Percentiles rank a stretch among this genome's conserved stretches.
phyloP scores from a whole-genome alignment of 2,329 filamentous ascomycete species.

The Colletotrichum sp. region DNA sequence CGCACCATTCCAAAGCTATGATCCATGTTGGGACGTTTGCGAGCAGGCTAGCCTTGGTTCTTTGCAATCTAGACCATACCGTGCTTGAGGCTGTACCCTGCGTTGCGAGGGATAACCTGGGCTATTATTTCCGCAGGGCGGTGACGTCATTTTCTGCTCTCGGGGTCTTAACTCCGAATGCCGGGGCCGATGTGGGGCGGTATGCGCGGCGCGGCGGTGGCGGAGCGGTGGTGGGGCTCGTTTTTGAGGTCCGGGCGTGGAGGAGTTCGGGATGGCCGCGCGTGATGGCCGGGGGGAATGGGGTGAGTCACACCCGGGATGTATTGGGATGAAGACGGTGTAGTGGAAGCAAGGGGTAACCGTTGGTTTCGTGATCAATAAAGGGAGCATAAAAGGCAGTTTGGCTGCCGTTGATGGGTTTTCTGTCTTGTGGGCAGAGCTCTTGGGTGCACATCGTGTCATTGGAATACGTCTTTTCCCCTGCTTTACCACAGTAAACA shows the following conservation, averaged over 20 bases:
- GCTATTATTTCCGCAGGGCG: accelerated
- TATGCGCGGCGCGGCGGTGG: neutral
- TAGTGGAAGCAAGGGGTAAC: neutral
- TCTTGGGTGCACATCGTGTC: neutral
- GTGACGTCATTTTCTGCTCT: neutral
- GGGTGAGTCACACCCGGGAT: neutral
- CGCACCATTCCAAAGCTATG: neutral
- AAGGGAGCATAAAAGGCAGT: neutral
- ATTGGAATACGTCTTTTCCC: neutral
- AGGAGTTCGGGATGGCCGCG: neutral
- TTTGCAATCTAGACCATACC: neutral
- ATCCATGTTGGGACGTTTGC: neutral
- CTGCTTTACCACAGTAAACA: neutral
- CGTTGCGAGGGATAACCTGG: neutral
- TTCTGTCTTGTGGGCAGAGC: too few species aligned
- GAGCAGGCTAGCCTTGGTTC: neutral
- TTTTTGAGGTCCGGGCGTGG: neutral
- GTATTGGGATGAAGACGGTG: neutral
- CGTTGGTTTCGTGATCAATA: neutral
- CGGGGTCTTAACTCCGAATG: neutral
- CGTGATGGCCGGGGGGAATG: neutral
- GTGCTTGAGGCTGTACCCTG: neutral
- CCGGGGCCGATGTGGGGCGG: neutral
- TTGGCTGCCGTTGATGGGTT: neutral
- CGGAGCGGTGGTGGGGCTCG: neutral